Percentiles rank a stretch among this genome's conserved stretches.
Evolutionary conservation across 768 basidiomycete genomes (phyloP).

Genomic region (Rhodosporidiobolus odoratus): DNA sequence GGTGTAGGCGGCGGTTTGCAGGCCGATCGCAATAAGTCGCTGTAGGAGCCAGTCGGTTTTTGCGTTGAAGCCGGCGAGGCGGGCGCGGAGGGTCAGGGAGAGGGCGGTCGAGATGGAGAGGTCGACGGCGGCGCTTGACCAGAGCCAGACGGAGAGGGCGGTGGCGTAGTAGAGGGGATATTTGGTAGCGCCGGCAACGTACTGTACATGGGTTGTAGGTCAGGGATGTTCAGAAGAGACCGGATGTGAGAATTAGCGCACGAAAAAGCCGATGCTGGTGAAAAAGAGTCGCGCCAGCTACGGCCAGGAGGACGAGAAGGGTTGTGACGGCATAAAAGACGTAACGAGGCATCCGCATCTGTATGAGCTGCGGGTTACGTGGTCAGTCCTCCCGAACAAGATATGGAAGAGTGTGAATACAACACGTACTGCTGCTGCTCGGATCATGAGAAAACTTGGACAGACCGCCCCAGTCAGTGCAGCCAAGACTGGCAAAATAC

Average conservation of each 20-base stretch:
- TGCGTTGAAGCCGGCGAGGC: slow-evolving; percentile 18
- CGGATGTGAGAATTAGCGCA: not conserved
- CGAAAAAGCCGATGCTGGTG: not conserved
- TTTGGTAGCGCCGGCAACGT: too few species aligned
- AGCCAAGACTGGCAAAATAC: not conserved
- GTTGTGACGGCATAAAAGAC: not conserved
- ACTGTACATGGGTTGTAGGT: too few species aligned
- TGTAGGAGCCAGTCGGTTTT: slow-evolving; percentile 9
- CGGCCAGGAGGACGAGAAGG: not conserved
- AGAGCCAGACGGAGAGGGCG: slow-evolving; percentile 20
- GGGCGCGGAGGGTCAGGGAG: slow-evolving; percentile 8
- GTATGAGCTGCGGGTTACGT: not conserved
- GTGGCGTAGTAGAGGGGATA: not conserved
- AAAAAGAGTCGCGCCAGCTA: slow-evolving; percentile 10
- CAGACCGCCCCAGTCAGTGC: not conserved
- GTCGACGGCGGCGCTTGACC: slow-evolving; percentile 10
- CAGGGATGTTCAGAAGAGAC: too few species aligned
- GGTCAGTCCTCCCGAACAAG: not conserved
- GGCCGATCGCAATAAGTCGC: slow-evolving; percentile 7
- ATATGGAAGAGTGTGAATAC: not conserved
- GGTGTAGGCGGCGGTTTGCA: slow-evolving; percentile 20
- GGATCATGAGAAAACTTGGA: not conserved
- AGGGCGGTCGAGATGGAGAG: slow-evolving; percentile 14
- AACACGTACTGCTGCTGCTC: not conserved
- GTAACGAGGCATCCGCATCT: not conserved